Conservation (phyloP, 2,329 filamentous ascomycete genomes). For the Aspergillus tanneri region DNA sequence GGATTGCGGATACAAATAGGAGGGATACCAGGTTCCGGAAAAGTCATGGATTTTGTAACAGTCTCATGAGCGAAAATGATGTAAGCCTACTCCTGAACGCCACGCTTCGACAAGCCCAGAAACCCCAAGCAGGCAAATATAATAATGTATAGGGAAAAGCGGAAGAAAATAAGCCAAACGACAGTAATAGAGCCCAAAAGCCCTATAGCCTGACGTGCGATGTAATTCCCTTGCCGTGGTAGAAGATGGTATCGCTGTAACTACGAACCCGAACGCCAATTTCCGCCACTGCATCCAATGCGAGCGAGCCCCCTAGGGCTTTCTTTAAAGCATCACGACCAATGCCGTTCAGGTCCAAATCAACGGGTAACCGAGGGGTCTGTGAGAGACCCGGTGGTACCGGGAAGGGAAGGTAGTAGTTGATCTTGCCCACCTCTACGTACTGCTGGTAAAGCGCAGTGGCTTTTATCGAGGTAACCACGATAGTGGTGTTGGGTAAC, state of each 20-base stretch:
- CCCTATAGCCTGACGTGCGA: constrained; percentile 55
- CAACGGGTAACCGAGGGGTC: constrained; percentile 76
- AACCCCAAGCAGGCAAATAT: not conserved
- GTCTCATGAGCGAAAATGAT: no score
- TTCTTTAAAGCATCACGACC: constrained; percentile 79
- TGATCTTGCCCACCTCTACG: constrained; percentile 72
- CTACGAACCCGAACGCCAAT: constrained; percentile 72
- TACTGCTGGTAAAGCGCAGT: constrained; percentile 82
- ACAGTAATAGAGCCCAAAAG: constrained; percentile 6
- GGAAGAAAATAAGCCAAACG: constrained; percentile 9
- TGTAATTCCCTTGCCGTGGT: constrained; percentile 67
- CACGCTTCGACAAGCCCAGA: not conserved
- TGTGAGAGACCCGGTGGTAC: constrained; percentile 71
- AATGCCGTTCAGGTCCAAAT: constrained; percentile 72
- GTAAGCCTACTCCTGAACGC: constrained; percentile 1
- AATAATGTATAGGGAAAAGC: not conserved
- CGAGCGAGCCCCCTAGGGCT: constrained; percentile 76
- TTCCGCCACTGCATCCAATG: constrained; percentile 73
- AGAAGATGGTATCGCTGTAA: constrained; percentile 73
- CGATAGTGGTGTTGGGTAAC: constrained; percentile 68
- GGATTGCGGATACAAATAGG: no score
- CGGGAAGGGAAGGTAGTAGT: constrained; percentile 71
- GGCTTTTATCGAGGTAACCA: constrained; percentile 76
- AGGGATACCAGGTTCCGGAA: no score
- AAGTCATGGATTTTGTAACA: no score